Base-by-base conservation (phyloP, 768 basidiomycete species). In the Lentinula boryana region DNA sequence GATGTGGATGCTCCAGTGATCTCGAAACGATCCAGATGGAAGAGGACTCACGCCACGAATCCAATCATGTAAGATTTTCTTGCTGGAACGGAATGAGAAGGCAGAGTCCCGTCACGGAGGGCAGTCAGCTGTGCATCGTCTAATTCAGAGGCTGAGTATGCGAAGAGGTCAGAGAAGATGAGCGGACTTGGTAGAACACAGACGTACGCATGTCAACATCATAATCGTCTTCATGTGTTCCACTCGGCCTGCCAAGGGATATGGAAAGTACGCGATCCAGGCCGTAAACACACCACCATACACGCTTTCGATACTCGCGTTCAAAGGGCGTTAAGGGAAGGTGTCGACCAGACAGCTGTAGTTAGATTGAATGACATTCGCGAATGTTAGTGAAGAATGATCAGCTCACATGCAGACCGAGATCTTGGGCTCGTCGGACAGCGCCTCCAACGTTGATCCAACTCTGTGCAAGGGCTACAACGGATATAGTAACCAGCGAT, bases 221-320 rank as follows among this genome's bases (percentile, higher is more conserved):
- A 51, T 62, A 66, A 38, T 66, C 65, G 23, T 66, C 65, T 38
- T 66, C 65, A 38, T 62, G 62, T 21, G 65, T 55, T 35, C 64
- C 65, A 50, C 61, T 62, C 16, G 65, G 65, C 40, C 65, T 65
- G 15, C 65, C 65, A 35, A 66, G 62, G 18, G 65, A 58, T 16
- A 66, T 66, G 27, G 64, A 65, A 6, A 66, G 43, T 16, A 66
- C 62, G 13, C 63, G 60, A 63, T 66, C 65, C 12, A 66, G 49
- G 27, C 64, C 64, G 43, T 66, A 66, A 6, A 66, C 65, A 50
- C 65, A 66, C 65, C 65, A 66, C 65, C 65, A 66, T 15, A 66
- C 64, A 7, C 65, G 64, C 46, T 64, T 54, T 50, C 65, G 56
- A 27, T 63, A 60, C 49, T 66, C 65, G 44, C 63, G 65, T 33